Evolutionary conservation across 2,329 filamentous ascomycete genomes (phyloP), one percentile per base, ranked within the genome.

Genomic region (Colletotrichum spinosum): DNA sequence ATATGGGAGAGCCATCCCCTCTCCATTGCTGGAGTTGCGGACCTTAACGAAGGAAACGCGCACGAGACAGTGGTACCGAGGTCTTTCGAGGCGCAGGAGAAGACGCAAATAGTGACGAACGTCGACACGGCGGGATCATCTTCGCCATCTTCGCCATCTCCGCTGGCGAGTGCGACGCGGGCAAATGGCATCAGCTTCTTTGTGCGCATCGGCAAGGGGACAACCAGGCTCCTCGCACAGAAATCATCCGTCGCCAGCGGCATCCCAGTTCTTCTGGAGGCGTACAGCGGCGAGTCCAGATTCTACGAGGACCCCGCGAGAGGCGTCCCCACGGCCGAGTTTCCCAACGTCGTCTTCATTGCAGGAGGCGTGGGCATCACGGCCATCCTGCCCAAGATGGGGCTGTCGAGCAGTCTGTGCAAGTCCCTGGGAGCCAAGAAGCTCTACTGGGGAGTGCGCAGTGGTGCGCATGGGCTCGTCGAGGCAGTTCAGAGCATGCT

Each of bases 1-100:
- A 69, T 79, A 55, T 79, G 77, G 77, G 76, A 78, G 51, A 77
- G 68, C 17, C 77, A 79, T 49, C 77, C 78, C 5, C 77, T 79
- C 55, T 78, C 75, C 0, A 73, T 78, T 11, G 67, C 67, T 6
- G 45, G 45, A 1, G 13, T 58, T 6, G 56, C 56, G 13, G 51
- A 45, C 8, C 55, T 51, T 17, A 3, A 17, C 15, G 38, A 45
- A 17, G 37, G 13, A 8, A 13, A 7, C 44, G 25, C 10, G 42
- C 4, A 15, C 12, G 12, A 9, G 8, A 6, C 45, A 33, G 17
- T 17, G 33, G 41, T 4, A 11, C 35, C 33, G 15, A 9, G 6
- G 13, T 13, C 41, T 25, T 2, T 6, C 25, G 45, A n/a, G 45
- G 17, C 33, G 41, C 46, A 8, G 6, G 45, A 48, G 17, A 48